Evolutionary conservation across 106 monocot genomes (phyloP).

Genomic region (Allium cepa): DNA sequence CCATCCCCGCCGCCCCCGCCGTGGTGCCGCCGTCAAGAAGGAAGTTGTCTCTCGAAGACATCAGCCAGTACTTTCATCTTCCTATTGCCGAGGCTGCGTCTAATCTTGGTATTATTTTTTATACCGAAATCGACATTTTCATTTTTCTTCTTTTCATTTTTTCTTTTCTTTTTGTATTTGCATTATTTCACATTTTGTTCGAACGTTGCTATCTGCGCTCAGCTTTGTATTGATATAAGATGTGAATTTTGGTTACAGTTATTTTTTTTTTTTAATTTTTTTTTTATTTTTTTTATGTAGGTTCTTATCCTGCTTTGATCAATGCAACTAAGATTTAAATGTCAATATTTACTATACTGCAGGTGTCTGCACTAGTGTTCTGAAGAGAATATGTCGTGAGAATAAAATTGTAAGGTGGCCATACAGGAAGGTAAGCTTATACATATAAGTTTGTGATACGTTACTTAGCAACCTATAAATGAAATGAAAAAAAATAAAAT

Average conservation of each 20-base stretch:
- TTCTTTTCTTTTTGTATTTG: slow-evolving; percentile 1
- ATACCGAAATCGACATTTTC: not conserved
- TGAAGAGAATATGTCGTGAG: slow-evolving; percentile 87
- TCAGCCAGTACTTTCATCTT: slow-evolving; percentile 60
- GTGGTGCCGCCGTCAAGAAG: slow-evolving; percentile 7
- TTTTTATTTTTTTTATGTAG: not conserved
- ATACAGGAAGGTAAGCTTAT: slow-evolving; percentile 55
- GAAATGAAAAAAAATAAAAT: no score
- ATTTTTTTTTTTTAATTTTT: not conserved
- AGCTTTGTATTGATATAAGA: not conserved
- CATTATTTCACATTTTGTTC: not conserved
- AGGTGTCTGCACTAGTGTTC: slow-evolving; percentile 84
- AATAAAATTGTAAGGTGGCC: slow-evolving; percentile 81
- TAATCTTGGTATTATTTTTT: slow-evolving; percentile 38
- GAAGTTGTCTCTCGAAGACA: slow-evolving; percentile 46
- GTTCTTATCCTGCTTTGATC: not conserved
- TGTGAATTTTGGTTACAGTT: not conserved
- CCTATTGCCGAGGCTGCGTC: slow-evolving; percentile 83
- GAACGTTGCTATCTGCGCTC: not conserved
- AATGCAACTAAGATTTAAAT: no score
- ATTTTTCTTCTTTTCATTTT: no score
- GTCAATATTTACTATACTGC: not conserved
- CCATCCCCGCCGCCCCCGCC: slow-evolving; percentile 5
- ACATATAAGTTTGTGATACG: no score
- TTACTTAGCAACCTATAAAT: no score